Percentiles rank a stretch among this genome's conserved stretches.
These are phyloP conservation scores for Isatis lusitanica DNA, from an alignment of 441 rosid genomes.

Conservation along the genomic window DNA sequence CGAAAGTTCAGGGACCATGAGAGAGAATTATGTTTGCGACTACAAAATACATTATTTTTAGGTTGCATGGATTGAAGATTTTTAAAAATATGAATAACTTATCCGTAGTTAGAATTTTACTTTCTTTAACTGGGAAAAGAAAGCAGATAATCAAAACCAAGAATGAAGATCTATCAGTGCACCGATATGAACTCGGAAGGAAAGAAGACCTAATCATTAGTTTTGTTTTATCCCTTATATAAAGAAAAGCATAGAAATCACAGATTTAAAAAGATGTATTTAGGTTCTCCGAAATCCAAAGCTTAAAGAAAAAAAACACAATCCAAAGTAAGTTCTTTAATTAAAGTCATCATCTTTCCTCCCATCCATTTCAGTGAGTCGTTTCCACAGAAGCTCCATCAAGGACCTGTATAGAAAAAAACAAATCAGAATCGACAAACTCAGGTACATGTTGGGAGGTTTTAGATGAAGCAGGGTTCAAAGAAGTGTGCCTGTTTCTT, in stretches of 20 bases:
- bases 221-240: slow-evolving; percentile 23
- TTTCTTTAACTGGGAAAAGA: not conserved
- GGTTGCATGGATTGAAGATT: no score
- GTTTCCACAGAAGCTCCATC: slow-evolving; percentile 43
- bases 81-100: not conserved
- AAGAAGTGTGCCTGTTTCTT: slow-evolving; percentile 56
- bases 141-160: not conserved
- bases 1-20: slow-evolving; percentile 3
- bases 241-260: not conserved
- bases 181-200: not conserved
- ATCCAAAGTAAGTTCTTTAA: slow-evolving; percentile 22
- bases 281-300: slow-evolving; percentile 30
- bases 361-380: not conserved
- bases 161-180: not conserved
- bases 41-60: not conserved
- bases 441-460: not conserved
- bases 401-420: slow-evolving; percentile 36
- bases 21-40: not conserved
- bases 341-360: slow-evolving; percentile 25
- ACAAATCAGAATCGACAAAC: not conserved
- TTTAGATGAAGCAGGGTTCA: not conserved
- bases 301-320: slow-evolving; percentile 2
- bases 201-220: slow-evolving; percentile 5
- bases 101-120: not conserved
- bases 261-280: slow-evolving; percentile 3